These are phyloP conservation scores for Pseudogymnoascus sp. DNA, from an alignment of 2,329 filamentous ascomycete species.

Conservation along the genomic window DNA sequence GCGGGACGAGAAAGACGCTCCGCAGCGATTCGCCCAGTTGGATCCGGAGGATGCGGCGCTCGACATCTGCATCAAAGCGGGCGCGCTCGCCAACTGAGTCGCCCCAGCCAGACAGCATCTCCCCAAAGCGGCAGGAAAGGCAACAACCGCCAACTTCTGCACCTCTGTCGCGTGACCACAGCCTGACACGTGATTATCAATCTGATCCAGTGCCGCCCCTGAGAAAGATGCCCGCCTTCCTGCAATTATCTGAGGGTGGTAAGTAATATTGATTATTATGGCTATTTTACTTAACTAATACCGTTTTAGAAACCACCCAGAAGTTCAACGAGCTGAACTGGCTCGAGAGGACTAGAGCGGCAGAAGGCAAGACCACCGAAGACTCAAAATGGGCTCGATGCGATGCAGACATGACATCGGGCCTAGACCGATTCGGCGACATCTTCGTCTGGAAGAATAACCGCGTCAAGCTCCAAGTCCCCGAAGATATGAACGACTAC, in stretches of 20 bases:
- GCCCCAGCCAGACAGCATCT: conserved; percentile 9
- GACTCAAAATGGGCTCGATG: conserved; percentile 49
- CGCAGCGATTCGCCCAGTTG: conserved; percentile 21
- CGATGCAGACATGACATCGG: conserved; percentile 42
- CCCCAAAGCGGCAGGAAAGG: background rate
- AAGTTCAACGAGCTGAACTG: conserved; percentile 55
- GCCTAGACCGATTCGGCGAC: conserved; percentile 79
- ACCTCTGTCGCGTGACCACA: conserved; percentile 1
- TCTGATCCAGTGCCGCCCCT: background rate
- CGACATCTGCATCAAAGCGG: conserved; percentile 19
- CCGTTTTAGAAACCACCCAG: conserved; percentile 30
- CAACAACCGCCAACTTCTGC: background rate
- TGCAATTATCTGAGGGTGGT: conserved; percentile 43
- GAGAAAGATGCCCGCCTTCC: conserved; percentile 41
- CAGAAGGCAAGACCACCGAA: conserved; percentile 28
- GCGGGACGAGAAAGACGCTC: conserved; percentile 12
- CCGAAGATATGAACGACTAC: conserved; percentile 65
- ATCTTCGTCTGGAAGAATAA: conserved; percentile 87
- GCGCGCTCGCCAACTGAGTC: conserved; percentile 18
- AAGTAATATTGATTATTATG: conserved; percentile 24
- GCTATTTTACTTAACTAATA: conserved; percentile 14
- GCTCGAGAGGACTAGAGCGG: conserved; percentile 37
- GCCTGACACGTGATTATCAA: background rate
- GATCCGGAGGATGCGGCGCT: conserved; percentile 25
- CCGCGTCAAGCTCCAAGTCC: conserved; percentile 71